Evolutionary conservation across 371 early-diverging fungal genomes (phyloP).

Genomic region (Haplosporangium sp.): DNA sequence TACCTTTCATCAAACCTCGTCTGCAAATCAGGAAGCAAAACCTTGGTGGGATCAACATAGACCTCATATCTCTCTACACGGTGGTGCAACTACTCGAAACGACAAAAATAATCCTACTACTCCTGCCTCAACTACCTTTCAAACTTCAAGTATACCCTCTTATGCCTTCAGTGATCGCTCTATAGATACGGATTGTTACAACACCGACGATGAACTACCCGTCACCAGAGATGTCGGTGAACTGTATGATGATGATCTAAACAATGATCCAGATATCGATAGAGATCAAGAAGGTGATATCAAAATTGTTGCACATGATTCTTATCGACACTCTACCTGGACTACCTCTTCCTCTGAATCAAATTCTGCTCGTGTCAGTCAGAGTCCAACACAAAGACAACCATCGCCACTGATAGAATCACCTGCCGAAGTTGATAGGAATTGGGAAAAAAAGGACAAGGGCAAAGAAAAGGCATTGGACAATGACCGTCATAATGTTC

Average conservation of each 20-base stretch:
- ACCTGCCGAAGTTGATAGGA: not conserved
- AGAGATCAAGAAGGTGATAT: conserved; percentile 3
- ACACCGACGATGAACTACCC: conserved; percentile 9
- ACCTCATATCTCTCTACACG: conserved; percentile 26
- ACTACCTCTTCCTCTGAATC: conserved; percentile 29
- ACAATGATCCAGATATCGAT: conserved; percentile 7
- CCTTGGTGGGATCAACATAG: conserved; percentile 53
- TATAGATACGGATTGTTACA: conserved; percentile 12
- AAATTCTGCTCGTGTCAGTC: conserved; percentile 32
- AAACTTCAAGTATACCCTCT: conserved; percentile 34
- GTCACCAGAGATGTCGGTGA: conserved; percentile 25
- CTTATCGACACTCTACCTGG: not conserved
- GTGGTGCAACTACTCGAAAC: not conserved
- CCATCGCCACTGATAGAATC: not conserved
- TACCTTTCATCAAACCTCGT: not conserved
- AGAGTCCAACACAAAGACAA: conserved; percentile 3
- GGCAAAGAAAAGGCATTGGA: conserved; percentile 15
- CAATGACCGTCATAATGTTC: not conserved
- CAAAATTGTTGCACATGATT: not conserved
- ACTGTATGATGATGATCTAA: conserved; percentile 11
- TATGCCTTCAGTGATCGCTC: conserved; percentile 41
- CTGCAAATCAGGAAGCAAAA: conserved; percentile 22
- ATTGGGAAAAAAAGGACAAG: not conserved
- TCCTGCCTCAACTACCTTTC: not conserved
- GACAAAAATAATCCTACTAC: not conserved